phyloP scores from a whole-genome alignment of 257 asterid genomes.

The Plantago elongata region DNA sequence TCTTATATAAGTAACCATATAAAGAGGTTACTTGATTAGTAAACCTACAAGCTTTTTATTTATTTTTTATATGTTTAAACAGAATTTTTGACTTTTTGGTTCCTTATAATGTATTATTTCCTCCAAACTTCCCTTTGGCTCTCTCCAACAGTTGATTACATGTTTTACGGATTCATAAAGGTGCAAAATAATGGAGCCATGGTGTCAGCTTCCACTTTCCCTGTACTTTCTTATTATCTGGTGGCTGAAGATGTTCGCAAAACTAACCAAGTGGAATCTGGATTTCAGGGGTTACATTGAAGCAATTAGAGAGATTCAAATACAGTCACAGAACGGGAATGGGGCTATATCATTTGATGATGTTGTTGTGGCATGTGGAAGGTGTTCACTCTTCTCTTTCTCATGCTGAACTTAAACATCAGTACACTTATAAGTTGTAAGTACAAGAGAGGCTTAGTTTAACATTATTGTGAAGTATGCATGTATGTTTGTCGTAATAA shows the following conservation, averaged over 20 bases:
- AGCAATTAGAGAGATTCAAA: conserved; percentile 82
- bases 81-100: no score
- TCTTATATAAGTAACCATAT: no score
- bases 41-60: no score
- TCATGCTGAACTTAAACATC: not conserved
- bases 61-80: no score
- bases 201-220: not conserved
- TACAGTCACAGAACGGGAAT: conserved; percentile 42
- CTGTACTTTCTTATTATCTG: not conserved
- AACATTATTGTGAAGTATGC: not conserved
- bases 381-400: conserved; percentile 35
- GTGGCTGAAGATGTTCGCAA: not conserved
- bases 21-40: no score
- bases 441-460: not conserved
- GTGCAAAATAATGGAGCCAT: not conserved
- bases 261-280: conserved; percentile 8
- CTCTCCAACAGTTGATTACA: no score
- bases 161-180: not conserved
- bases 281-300: conserved; percentile 84
- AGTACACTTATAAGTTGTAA: not conserved
- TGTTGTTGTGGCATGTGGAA: conserved; percentile 92
- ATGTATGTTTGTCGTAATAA: not conserved
- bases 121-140: no score
- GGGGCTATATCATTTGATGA: conserved; percentile 49
- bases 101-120: no score